Evolutionary conservation across 2,329 filamentous ascomycete species (phyloP).

Genomic region (Cladosporium sp.): DNA sequence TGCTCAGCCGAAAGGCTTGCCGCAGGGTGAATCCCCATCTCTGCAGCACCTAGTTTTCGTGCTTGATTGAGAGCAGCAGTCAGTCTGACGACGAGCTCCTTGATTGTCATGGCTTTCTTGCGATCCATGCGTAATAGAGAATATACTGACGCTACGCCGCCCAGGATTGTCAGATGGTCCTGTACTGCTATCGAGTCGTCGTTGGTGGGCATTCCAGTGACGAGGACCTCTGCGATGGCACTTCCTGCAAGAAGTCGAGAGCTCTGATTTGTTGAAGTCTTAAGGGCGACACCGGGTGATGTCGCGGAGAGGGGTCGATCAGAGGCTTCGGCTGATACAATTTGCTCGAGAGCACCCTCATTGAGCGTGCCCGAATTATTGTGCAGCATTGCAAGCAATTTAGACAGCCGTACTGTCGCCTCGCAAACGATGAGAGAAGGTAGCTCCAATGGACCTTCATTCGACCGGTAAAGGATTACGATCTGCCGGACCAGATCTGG

Average conservation of each 20-base stretch:
- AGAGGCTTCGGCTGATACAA: slow-evolving; percentile 27
- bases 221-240: slow-evolving; percentile 19
- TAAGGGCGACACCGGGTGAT: not conserved
- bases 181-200: slow-evolving; percentile 31
- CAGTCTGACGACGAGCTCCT: slow-evolving; percentile 75
- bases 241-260: slow-evolving; percentile 4
- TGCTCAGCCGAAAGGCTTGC: slow-evolving; percentile 73
- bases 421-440: slow-evolving; percentile 68
- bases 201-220: slow-evolving; percentile 19
- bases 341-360: slow-evolving; percentile 46
- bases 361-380: slow-evolving; percentile 58
- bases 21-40: slow-evolving; percentile 90
- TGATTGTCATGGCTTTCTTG: slow-evolving; percentile 85
- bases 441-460: slow-evolving; percentile 56
- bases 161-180: slow-evolving; percentile 60
- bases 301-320: not conserved
- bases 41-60: slow-evolving; percentile 86
- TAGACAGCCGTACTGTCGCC: slow-evolving; percentile 65
- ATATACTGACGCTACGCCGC: slow-evolving; percentile 82
- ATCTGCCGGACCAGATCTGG: slow-evolving; percentile 73
- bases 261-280: not conserved
- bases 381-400: slow-evolving; percentile 62
- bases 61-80: slow-evolving; percentile 84
- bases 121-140: slow-evolving; percentile 71
- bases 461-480: slow-evolving; percentile 62